Percentiles rank a stretch among this genome's conserved stretches.
phyloP scores from a whole-genome alignment of 2,329 filamentous ascomycete genomes.

The Laburnicola sp. region DNA sequence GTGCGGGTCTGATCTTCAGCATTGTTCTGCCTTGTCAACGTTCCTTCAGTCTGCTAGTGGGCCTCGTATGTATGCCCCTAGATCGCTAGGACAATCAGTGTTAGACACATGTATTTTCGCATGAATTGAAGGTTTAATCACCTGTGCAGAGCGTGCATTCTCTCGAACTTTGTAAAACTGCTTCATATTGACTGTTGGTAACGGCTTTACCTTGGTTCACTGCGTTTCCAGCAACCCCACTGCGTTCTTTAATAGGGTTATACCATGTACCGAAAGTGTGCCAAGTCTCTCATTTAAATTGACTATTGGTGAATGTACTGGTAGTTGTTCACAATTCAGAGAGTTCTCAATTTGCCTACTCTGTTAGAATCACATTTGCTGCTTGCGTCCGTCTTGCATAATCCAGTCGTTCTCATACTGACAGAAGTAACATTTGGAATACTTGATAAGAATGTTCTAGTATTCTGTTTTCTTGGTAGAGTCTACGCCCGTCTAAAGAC shows the following conservation, averaged over 20 bases:
- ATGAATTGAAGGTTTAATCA: neutral
- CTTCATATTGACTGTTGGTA: no score
- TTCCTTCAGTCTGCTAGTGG: neutral
- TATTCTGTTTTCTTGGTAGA: neutral
- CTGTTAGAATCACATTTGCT: neutral
- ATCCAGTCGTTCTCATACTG: neutral
- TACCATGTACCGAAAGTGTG: no score
- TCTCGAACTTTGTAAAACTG: no score
- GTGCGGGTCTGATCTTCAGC: neutral
- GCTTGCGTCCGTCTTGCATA: neutral
- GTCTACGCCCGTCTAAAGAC: no score
- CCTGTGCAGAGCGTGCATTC: neutral
- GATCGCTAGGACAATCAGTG: neutral
- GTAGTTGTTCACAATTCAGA: neutral
- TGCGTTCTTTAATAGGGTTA: no score
- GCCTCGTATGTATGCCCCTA: neutral
- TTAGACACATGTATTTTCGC: neutral
- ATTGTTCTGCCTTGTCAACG: neutral
- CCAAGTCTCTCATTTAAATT: no score
- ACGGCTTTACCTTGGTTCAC: no score
- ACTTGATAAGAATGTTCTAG: neutral
- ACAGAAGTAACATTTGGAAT: neutral
- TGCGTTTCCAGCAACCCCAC: no score
- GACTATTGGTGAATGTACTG: neutral
- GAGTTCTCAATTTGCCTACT: neutral